Conservation (phyloP, 2,329 filamentous ascomycete genomes). For the Neodidymelliopsis sp. region DNA sequence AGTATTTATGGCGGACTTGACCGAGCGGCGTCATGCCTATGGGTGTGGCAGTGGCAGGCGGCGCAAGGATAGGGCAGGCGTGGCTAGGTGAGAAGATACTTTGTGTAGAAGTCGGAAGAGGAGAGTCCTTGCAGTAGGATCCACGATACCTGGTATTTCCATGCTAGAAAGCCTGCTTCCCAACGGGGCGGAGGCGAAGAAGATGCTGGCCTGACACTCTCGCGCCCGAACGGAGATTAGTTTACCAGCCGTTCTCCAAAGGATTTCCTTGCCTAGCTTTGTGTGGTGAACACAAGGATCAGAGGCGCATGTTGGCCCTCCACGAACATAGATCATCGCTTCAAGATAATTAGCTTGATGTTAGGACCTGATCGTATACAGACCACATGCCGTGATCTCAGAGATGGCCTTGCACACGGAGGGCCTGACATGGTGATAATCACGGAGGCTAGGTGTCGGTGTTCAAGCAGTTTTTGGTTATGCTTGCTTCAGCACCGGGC, state of each 20-base stretch:
- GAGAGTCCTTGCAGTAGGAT: conserved; percentile 29
- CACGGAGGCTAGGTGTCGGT: conserved; percentile 14
- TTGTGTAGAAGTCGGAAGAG: conserved; percentile 29
- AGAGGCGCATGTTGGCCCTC: conserved; percentile 30
- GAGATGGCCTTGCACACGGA: conserved; percentile 25
- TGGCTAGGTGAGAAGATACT: conserved; percentile 22
- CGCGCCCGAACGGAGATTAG: conserved; percentile 32
- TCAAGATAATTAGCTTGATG: conserved; percentile 34
- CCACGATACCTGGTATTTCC: conserved; percentile 17
- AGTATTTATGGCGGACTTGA: conserved; percentile 36
- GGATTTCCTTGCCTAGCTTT: conserved; percentile 9
- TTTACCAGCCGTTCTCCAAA: conserved; percentile 23
- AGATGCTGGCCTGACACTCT: conserved; percentile 16
- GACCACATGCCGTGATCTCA: conserved; percentile 28
- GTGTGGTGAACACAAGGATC: conserved; percentile 25
- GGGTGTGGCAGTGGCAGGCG: conserved; percentile 27
- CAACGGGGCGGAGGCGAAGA: conserved; percentile 29
- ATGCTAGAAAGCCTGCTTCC: conserved; percentile 10
- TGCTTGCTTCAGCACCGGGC: conserved; percentile 21
- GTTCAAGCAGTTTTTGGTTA: conserved; percentile 16
- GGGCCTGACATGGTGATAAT: no score
- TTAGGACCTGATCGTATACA: conserved; percentile 31
- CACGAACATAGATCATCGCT: conserved; percentile 30
- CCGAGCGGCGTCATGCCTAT: conserved; percentile 25
- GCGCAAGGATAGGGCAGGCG: conserved; percentile 31